Base-by-base conservation (phyloP, 768 basidiomycete species). In the Tulasnella sp. region DNA sequence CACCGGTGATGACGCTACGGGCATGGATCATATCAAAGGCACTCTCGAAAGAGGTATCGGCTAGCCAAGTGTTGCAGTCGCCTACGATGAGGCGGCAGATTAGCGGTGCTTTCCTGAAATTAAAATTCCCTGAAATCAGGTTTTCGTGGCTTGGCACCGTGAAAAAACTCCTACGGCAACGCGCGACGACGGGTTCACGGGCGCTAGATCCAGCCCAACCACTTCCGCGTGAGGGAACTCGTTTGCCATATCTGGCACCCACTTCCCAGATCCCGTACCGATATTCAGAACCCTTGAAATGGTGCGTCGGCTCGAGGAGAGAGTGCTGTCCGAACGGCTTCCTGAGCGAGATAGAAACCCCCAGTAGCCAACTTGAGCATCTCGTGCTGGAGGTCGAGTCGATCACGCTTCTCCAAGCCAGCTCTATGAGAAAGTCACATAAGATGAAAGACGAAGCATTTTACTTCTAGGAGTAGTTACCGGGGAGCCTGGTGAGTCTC, bases 231-330 rank as follows among this genome's bases (percentile, higher is more conserved):
- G 77, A 22, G 77, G 77, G 77, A 78, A 78, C 28, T 58, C 40
- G 0, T 64, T 50, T 4, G 50, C 77, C 77, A 78, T 78, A 22
- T 78, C 77, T 9, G 64, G 9, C 16, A 54, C 77, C 79, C 79
- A 80, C 24, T n/a, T 72, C 5, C 79, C 79, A 8, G 79, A 80
- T 16, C 79, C 79, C 16, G 79, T 80, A 24, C 79, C 79, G 48
- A 80, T 22, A 48, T 80, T 72, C 3, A 80, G 40, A 18, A 80
- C 79, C 22, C 34, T 58, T n/a, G 79, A 72, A 22, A 24, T 24
- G 2, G 79, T 34, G 0, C 69, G 28, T 72, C 72, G 12, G 42
- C 24, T 40, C 58, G 41, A 11, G 79, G 79, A 24, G 79, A 41
- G 14, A 80, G 72, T 24, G 31, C 72, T 37, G 3, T 72, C 42